Percentiles rank a stretch among this genome's conserved stretches.
phyloP scores from a whole-genome alignment of 1,284 basidiomycete genomes.

The Malassezia furfur region DNA sequence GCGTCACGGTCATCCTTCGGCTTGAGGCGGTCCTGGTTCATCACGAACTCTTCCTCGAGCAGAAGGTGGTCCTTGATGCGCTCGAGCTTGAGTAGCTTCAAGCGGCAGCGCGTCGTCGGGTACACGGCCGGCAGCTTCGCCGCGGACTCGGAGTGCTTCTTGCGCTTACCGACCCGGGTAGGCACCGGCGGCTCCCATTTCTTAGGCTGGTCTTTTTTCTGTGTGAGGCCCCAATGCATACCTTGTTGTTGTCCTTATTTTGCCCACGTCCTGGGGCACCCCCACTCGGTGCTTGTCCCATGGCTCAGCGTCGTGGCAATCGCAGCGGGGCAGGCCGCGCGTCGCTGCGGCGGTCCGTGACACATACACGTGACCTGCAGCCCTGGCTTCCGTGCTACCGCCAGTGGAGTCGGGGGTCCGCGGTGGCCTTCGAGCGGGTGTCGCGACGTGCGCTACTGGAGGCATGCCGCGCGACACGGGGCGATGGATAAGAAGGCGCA shows the following conservation, averaged over 20 bases:
- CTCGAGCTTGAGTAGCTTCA: conserved; percentile 90
- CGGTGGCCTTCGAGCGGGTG: too few relatives aligned
- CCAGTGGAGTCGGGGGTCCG: too few relatives aligned
- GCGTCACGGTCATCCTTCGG: conserved; percentile 83
- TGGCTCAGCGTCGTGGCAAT: conserved; percentile 9
- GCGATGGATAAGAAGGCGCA: too few relatives aligned
- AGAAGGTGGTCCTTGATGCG: conserved; percentile 97
- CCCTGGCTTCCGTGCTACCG: not conserved
- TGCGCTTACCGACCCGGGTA: conserved; percentile 91
- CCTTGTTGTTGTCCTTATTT: conserved; percentile 29
- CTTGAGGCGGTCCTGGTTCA: conserved; percentile 67
- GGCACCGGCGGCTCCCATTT: conserved; percentile 99
- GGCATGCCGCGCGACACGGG: too few relatives aligned
- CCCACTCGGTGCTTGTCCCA: conserved; percentile 38
- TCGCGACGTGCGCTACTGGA: too few relatives aligned
- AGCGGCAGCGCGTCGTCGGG: conserved; percentile 87
- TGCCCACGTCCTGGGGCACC: conserved; percentile 33
- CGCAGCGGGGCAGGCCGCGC: conserved; percentile 6
- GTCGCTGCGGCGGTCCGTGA: not conserved
- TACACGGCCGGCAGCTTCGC: conserved; percentile 86
- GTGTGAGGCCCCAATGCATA: not conserved
- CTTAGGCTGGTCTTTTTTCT: conserved; percentile 60
- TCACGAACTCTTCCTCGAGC: conserved; percentile 93
- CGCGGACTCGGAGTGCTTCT: conserved; percentile 77
- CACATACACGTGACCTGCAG: not conserved